Evolutionary conservation across 2,329 filamentous ascomycete genomes (phyloP).

Genomic region (Sclerotinia nivalis): DNA sequence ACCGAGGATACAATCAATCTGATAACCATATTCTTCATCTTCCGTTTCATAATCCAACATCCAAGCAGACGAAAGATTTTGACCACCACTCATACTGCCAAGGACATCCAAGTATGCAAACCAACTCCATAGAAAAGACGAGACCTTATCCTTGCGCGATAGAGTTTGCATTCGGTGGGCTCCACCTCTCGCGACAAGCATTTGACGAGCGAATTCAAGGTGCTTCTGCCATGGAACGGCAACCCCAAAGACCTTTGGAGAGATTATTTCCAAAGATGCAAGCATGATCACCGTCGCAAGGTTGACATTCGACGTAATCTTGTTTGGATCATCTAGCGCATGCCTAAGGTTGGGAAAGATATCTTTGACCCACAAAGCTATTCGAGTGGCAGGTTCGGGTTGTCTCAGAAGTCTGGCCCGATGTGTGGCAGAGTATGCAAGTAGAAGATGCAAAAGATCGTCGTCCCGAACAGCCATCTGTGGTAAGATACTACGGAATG

Average conservation of each 20-base stretch:
- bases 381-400: slow-evolving; percentile 72
- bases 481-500: slow-evolving; percentile 52
- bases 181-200: slow-evolving; percentile 68
- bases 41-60: slow-evolving; percentile 51
- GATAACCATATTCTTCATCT: slow-evolving; percentile 58
- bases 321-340: slow-evolving; percentile 61
- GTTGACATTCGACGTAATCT: slow-evolving; percentile 69
- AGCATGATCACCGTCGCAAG: slow-evolving; percentile 84
- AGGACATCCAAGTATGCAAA: slow-evolving; percentile 82
- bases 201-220: slow-evolving; percentile 70
- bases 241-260: slow-evolving; percentile 78
- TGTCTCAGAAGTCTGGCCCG: slow-evolving; percentile 73
- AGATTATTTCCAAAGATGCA: slow-evolving; percentile 79
- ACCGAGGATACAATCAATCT: slow-evolving; percentile 79
- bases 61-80: slow-evolving; percentile 34
- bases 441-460: slow-evolving; percentile 72
- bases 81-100: slow-evolving; percentile 66
- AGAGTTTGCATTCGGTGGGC: slow-evolving; percentile 51
- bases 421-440: slow-evolving; percentile 84
- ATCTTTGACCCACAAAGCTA: slow-evolving; percentile 77
- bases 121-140: slow-evolving; percentile 78
- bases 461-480: slow-evolving; percentile 67
- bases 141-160: slow-evolving; percentile 57
- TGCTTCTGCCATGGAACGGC: slow-evolving; percentile 79
- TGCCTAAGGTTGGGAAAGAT: slow-evolving; percentile 72